These are phyloP conservation scores for Amphirosellinia nigrospora DNA, from an alignment of 495 filamentous ascomycete genomes.

Conservation along the genomic window DNA sequence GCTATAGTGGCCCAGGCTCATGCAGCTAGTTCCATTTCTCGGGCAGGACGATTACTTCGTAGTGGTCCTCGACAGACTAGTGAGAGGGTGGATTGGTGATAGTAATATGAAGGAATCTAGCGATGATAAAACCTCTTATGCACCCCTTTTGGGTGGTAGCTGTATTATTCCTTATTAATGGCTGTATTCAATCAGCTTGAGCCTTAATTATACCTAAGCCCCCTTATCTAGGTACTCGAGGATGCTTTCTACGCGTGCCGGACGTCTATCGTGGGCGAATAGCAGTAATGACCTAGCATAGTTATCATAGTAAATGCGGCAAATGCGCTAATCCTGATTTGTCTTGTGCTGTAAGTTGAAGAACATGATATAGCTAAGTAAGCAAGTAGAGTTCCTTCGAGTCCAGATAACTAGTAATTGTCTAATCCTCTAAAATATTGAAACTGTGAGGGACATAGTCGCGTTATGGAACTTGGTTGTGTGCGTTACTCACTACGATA, in stretches of 20 bases:
- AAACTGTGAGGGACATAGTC: too few species aligned
- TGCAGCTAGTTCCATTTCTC: slow-evolving; percentile 11
- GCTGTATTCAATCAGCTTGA: not conserved
- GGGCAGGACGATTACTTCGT: not conserved
- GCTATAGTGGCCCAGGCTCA: slow-evolving; percentile 3
- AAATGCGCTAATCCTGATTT: too few species aligned
- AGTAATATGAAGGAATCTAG: slow-evolving; percentile 1
- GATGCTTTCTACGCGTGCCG: not conserved
- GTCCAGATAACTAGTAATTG: too few species aligned
- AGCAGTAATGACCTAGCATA: not conserved
- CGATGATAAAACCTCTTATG: slow-evolving; percentile 3
- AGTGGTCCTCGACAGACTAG: not conserved
- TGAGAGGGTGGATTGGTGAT: slow-evolving; percentile 5
- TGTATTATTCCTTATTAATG: slow-evolving; percentile 3
- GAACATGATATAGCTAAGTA: too few species aligned
- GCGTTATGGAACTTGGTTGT: too few species aligned
- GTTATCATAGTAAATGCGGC: too few species aligned
- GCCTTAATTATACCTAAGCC: not conserved
- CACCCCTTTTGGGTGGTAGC: slow-evolving; percentile 3
- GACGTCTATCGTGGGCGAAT: slow-evolving; percentile 4
- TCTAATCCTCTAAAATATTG: too few species aligned
- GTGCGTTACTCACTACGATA: too few species aligned
- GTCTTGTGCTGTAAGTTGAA: too few species aligned
- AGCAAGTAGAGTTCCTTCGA: too few species aligned
- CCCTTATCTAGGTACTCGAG: not conserved